These are phyloP conservation scores for Paxillus ammoniavirescens DNA, from an alignment of 768 basidiomycete species.

Conservation along the genomic window DNA sequence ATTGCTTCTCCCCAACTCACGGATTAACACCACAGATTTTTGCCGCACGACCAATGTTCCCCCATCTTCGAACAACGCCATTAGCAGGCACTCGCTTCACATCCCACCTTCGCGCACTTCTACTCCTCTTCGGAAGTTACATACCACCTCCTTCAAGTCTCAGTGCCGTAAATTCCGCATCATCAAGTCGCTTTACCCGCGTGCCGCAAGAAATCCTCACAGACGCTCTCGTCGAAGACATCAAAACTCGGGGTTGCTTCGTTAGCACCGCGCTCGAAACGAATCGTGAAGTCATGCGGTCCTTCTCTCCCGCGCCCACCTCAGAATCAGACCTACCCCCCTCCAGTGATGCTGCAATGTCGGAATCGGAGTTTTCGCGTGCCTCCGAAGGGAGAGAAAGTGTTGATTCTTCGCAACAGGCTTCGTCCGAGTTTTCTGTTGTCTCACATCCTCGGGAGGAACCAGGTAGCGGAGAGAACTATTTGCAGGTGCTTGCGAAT, in stretches of 20 bases:
- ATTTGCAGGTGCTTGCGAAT: constrained; percentile 60
- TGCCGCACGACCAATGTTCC: constrained; percentile 82
- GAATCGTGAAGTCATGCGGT: constrained; percentile 31
- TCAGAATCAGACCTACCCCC: constrained; percentile 42
- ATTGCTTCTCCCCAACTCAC: not conserved
- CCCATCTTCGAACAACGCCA: constrained; percentile 81
- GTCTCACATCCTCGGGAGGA: constrained; percentile 43
- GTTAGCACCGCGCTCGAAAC: constrained; percentile 63
- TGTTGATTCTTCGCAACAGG: constrained; percentile 45
- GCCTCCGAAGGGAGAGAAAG: constrained; percentile 49
- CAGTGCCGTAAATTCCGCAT: constrained; percentile 60
- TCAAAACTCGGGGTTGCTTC: constrained; percentile 88
- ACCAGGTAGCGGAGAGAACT: constrained; percentile 18
- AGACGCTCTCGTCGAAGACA: constrained; percentile 80
- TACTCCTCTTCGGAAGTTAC: constrained; percentile 82
- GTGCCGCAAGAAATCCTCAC: constrained; percentile 82
- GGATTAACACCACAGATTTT: constrained; percentile 65
- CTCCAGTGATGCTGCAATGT: constrained; percentile 56
- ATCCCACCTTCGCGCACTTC: constrained; percentile 74
- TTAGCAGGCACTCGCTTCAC: constrained; percentile 83
- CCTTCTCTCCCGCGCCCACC: constrained; percentile 27
- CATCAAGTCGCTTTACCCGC: constrained; percentile 57
- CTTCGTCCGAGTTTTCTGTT: constrained; percentile 54
- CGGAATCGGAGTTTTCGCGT: constrained; percentile 67
- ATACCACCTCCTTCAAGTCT: constrained; percentile 77